phyloP scores from a whole-genome alignment of 2,329 filamentous ascomycete species.

The Madurella fahalii region DNA sequence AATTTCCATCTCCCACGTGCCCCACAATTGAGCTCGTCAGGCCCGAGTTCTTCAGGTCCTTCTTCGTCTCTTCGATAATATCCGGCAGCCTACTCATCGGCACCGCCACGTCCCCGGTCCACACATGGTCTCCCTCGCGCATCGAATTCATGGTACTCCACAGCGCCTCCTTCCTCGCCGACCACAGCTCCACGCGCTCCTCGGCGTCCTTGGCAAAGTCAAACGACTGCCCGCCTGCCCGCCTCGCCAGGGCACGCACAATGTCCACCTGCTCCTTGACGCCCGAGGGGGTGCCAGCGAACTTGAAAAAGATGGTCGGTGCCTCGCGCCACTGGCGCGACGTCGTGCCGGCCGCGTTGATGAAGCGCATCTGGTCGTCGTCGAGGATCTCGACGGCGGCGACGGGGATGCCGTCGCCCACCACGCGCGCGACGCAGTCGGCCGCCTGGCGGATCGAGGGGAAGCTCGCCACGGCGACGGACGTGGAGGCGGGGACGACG shows the following conservation, averaged over 20 bases:
- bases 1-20: constrained; percentile 68
- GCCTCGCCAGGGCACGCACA: constrained; percentile 60
- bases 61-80: constrained; percentile 75
- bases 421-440: constrained; percentile 74
- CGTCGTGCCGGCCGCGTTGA: constrained; percentile 64
- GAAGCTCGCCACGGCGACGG: constrained; percentile 68
- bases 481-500: constrained; percentile 72
- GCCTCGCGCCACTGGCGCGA: constrained; percentile 64
- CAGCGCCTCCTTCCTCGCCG: constrained; percentile 75
- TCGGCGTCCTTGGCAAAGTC: constrained; percentile 68
- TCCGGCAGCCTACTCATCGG: constrained; percentile 70
- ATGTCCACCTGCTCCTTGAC: constrained; percentile 76
- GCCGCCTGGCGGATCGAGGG: constrained; percentile 64
- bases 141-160: constrained; percentile 72
- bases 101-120: constrained; percentile 84
- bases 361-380: constrained; percentile 78
- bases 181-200: constrained; percentile 77
- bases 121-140: constrained; percentile 66
- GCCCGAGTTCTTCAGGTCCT: constrained; percentile 65
- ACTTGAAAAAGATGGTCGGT: constrained; percentile 83
- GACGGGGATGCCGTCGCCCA: constrained; percentile 75
- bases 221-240: constrained; percentile 62
- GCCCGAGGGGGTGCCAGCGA: constrained; percentile 62
- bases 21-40: constrained; percentile 70
- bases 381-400: constrained; percentile 92